phyloP scores from a whole-genome alignment of 139 green algal genomes.

The Pleodorina starrii region DNA sequence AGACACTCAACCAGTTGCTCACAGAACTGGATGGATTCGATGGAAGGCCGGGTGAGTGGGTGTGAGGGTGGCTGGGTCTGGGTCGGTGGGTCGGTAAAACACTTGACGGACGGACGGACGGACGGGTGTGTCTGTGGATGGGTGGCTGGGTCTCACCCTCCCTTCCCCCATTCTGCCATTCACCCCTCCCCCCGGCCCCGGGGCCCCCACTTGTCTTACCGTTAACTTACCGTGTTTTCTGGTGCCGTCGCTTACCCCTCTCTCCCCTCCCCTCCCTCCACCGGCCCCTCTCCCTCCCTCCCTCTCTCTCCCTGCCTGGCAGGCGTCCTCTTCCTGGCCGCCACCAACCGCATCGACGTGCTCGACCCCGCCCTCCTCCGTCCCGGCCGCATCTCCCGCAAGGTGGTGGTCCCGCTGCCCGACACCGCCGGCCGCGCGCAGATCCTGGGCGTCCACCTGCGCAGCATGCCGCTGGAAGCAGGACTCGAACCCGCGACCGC shows the following conservation, averaged over 20 bases:
- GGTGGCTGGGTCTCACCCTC: background rate
- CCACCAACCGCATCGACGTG: constrained; percentile 92
- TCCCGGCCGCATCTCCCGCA: constrained; percentile 79
- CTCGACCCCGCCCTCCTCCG: constrained; percentile 91
- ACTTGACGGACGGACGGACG: constrained; percentile 82
- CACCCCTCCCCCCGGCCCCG: background rate
- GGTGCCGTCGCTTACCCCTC: background rate
- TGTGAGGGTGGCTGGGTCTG: background rate
- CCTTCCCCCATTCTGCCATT: background rate
- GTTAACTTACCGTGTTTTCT: no score
- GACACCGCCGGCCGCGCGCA: constrained; percentile 75
- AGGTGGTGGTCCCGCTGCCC: constrained; percentile 85
- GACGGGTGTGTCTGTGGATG: constrained; percentile 28
- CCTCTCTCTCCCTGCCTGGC: constrained; percentile 2
- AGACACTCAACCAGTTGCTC: constrained; percentile 86
- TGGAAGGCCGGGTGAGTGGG: constrained; percentile 67
- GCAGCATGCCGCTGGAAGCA: constrained; percentile 20
- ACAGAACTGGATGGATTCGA: constrained; percentile 96
- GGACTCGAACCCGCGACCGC: constrained; percentile 18
- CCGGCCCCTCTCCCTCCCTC: no score
- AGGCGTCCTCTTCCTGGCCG: constrained; percentile 89
- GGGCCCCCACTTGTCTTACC: no score
- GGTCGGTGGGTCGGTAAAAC: no score
- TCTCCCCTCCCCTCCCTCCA: background rate
- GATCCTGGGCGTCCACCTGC: constrained; percentile 90